A percentile compares a stretch with the other conserved stretches of the same genome.
Evolutionary conservation across 75 land plant genomes (phyloP).

Genomic region (Cunninghamia lanceolata): DNA sequence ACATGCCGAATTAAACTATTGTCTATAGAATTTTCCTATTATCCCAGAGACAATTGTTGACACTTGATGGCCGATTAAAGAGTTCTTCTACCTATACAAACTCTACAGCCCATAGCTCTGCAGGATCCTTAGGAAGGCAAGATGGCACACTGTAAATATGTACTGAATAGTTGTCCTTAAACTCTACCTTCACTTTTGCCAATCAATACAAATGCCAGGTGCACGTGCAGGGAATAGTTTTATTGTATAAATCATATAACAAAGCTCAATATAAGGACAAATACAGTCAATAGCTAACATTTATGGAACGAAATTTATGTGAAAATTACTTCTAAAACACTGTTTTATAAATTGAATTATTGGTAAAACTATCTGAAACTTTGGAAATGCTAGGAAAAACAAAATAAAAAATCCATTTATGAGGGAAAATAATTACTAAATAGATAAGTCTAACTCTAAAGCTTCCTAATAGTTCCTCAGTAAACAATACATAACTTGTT

Average conservation of each 20-base stretch:
- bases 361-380: background rate
- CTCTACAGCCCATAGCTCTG: slow-evolving; percentile 79
- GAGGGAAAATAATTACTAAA: background rate
- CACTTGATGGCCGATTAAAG: slow-evolving; percentile 63
- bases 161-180: slow-evolving; percentile 54
- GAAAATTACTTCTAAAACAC: background rate
- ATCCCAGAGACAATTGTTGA: slow-evolving; percentile 83
- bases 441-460: background rate
- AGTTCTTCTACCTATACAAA: slow-evolving; percentile 80
- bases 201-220: background rate
- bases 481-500: background rate
- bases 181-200: slow-evolving; percentile 62
- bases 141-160: slow-evolving; percentile 93
- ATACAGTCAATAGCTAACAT: background rate
- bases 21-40: slow-evolving; percentile 48
- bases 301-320: background rate
- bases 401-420: background rate
- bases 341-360: background rate
- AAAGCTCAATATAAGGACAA: background rate
- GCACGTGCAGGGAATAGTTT: background rate
- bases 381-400: background rate
- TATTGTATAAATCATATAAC: background rate
- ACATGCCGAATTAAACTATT: background rate
- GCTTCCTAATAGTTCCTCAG: background rate
- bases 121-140: slow-evolving; percentile 80